Percentiles rank a stretch among this genome's conserved stretches.
These are phyloP conservation scores for Arthrinium phaeospermum DNA, from an alignment of 2,329 filamentous ascomycete genomes.

Conservation along the genomic window DNA sequence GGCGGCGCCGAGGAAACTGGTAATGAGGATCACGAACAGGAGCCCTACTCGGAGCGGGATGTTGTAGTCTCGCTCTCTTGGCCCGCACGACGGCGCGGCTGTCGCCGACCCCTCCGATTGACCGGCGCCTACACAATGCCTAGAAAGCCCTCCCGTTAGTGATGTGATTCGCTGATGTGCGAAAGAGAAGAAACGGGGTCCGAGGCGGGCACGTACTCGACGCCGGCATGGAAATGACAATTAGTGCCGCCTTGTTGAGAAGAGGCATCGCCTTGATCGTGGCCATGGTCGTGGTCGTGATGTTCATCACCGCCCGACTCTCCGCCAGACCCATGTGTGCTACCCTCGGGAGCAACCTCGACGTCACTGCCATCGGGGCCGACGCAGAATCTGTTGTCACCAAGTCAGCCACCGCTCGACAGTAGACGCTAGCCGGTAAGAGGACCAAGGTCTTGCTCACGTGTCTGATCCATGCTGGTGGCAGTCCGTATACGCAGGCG, in stretches of 20 bases:
- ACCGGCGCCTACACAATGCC: slow-evolving; percentile 60
- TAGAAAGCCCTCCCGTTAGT: slow-evolving; percentile 34
- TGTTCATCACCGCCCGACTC: slow-evolving; percentile 25
- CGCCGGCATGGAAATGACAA: slow-evolving; percentile 78
- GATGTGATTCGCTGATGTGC: slow-evolving; percentile 16
- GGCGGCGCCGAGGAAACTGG: slow-evolving; percentile 68
- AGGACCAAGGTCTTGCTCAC: slow-evolving; percentile 41
- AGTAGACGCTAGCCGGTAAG: slow-evolving; percentile 8
- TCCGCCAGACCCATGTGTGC: slow-evolving; percentile 26
- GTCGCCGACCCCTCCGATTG: slow-evolving; percentile 22
- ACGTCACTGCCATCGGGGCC: slow-evolving; percentile 65
- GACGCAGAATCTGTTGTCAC: slow-evolving; percentile 60
- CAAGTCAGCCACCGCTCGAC: slow-evolving; percentile 21
- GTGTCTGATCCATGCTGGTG: slow-evolving; percentile 57
- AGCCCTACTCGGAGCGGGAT: slow-evolving; percentile 72
- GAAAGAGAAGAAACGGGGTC: background rate
- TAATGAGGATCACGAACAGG: slow-evolving; percentile 73
- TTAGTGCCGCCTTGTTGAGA: slow-evolving; percentile 38
- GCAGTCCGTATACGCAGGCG: slow-evolving; percentile 47
- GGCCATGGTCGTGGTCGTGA: slow-evolving; percentile 21
- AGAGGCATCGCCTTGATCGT: slow-evolving; percentile 32
- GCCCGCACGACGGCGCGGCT: slow-evolving; percentile 48
- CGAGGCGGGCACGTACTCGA: slow-evolving; percentile 62
- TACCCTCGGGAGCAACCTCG: slow-evolving; percentile 47
- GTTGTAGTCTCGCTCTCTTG: slow-evolving; percentile 63